Evolutionary conservation across 2,329 filamentous ascomycete genomes (phyloP).

Genomic region (Fusarium setosum): DNA sequence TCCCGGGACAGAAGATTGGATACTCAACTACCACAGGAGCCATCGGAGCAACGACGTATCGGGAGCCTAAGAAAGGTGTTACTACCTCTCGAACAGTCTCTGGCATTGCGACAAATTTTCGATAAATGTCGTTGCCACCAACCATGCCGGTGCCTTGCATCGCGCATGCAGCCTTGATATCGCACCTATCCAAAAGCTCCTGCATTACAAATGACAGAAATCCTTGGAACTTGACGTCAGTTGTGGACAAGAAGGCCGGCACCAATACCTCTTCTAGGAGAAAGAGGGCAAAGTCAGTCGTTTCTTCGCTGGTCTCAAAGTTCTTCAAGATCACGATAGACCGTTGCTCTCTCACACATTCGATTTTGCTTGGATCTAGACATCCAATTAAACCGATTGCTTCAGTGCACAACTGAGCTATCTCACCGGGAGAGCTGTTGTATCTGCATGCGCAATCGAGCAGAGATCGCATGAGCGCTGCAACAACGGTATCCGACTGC

Average conservation of each 20-base stretch:
- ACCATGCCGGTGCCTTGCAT: slow-evolving; percentile 52
- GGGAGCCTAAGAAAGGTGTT: slow-evolving; percentile 88
- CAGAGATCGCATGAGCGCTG: slow-evolving; percentile 78
- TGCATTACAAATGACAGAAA: slow-evolving; percentile 97
- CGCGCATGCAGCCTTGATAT: slow-evolving; percentile 70
- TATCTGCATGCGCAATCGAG: slow-evolving; percentile 89
- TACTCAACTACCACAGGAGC: slow-evolving; percentile 70
- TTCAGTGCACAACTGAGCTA: slow-evolving; percentile 79
- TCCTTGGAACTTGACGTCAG: slow-evolving; percentile 87
- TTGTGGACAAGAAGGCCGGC: slow-evolving; percentile 90
- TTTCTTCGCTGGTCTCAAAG: slow-evolving; percentile 82
- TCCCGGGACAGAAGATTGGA: slow-evolving; percentile 78
- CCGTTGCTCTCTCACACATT: slow-evolving; percentile 79
- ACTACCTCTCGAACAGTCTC: slow-evolving; percentile 82
- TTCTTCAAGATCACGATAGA: slow-evolving; percentile 91
- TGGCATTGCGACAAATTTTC: slow-evolving; percentile 83
- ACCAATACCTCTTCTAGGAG: slow-evolving; percentile 89
- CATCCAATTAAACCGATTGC: slow-evolving; percentile 92
- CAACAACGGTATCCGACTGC: slow-evolving; percentile 81
- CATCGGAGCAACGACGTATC: slow-evolving; percentile 78
- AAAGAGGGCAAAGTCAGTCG: slow-evolving; percentile 86
- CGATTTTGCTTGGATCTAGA: slow-evolving; percentile 89
- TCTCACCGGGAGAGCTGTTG: slow-evolving; percentile 72
- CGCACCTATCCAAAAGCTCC: slow-evolving; percentile 82
- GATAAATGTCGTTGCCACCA: slow-evolving; percentile 70